Evolutionary conservation across 2,329 filamentous ascomycete species (phyloP).

Genomic region (Dactylellina leptospora): DNA sequence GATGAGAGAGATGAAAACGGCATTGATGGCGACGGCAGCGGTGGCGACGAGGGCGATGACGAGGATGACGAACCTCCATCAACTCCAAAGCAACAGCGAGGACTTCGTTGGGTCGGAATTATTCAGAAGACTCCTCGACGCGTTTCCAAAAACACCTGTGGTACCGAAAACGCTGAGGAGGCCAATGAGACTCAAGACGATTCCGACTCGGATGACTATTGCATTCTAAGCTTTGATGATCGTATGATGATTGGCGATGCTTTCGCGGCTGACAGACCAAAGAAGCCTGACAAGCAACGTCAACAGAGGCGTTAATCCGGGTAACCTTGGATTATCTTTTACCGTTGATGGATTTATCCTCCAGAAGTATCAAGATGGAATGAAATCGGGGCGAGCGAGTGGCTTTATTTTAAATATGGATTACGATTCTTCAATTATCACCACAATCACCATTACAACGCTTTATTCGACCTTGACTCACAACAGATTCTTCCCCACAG

Average conservation of each 20-base stretch:
- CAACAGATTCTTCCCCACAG: too few species aligned
- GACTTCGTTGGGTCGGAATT: too few species aligned
- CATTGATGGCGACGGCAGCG: too few species aligned
- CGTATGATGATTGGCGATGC: neutral
- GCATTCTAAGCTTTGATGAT: slow-evolving; percentile 4
- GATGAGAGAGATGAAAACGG: neutral
- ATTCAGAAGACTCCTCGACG: neutral
- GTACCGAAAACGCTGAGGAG: neutral
- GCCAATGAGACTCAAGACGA: neutral
- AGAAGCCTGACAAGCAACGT: neutral
- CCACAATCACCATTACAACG: too few species aligned
- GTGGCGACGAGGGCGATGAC: neutral
- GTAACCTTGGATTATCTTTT: too few species aligned
- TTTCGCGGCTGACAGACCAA: neutral
- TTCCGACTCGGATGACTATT: slow-evolving; percentile 25
- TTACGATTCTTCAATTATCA: neutral
- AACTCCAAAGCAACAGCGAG: too few species aligned
- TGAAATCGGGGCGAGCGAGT: neutral
- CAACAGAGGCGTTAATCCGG: neutral
- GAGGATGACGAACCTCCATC: too few species aligned
- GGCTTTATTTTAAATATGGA: neutral
- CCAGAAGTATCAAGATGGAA: neutral
- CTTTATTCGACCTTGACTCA: too few species aligned
- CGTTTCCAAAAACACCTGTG: neutral
- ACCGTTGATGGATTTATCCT: neutral